Conservation (phyloP, 2,329 filamentous ascomycete genomes). For the Nothopassalora personata region DNA sequence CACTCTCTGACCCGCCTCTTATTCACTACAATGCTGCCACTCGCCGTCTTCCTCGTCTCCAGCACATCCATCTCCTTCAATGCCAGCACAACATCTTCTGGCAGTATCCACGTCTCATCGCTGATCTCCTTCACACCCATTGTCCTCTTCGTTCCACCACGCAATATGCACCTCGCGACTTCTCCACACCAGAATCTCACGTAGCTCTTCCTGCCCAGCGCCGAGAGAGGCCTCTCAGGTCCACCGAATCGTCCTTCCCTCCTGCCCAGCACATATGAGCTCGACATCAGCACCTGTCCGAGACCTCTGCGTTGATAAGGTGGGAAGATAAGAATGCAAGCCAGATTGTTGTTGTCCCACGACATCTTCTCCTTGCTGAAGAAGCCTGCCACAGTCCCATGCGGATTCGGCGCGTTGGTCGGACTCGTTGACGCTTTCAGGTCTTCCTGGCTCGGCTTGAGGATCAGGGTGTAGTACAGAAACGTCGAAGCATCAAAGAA, state of each 20-base stretch:
- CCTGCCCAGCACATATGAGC: constrained; percentile 85
- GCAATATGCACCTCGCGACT: constrained; percentile 63
- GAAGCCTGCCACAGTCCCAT: constrained; percentile 74
- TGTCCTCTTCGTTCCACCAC: constrained; percentile 41
- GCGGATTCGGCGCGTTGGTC: constrained; percentile 12
- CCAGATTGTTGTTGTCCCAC: constrained; percentile 97
- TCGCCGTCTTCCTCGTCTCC: constrained; percentile 49
- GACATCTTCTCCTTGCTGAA: constrained; percentile 99
- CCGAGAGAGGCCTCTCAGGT: constrained; percentile 87
- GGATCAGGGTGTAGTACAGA: constrained; percentile 87
- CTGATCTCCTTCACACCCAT: constrained; percentile 69
- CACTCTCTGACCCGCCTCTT: constrained; percentile 61
- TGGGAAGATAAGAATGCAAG: constrained; percentile 92
- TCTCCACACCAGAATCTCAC: constrained; percentile 80
- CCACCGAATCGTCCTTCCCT: constrained; percentile 80
- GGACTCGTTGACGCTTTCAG: constrained; percentile 33
- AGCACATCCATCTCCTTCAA: constrained; percentile 75
- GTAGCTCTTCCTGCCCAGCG: constrained; percentile 78
- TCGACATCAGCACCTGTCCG: constrained; percentile 82
- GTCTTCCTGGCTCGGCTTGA: constrained; percentile 33
- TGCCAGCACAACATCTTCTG: constrained; percentile 74
- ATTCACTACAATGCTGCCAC: constrained; percentile 49
- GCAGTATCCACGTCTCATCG: constrained; percentile 72
- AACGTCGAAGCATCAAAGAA: constrained; percentile 96
- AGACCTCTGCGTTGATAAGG: constrained; percentile 91